Conservation (phyloP, 2,329 filamentous ascomycete genomes). For the Cercospora sp. region DNA sequence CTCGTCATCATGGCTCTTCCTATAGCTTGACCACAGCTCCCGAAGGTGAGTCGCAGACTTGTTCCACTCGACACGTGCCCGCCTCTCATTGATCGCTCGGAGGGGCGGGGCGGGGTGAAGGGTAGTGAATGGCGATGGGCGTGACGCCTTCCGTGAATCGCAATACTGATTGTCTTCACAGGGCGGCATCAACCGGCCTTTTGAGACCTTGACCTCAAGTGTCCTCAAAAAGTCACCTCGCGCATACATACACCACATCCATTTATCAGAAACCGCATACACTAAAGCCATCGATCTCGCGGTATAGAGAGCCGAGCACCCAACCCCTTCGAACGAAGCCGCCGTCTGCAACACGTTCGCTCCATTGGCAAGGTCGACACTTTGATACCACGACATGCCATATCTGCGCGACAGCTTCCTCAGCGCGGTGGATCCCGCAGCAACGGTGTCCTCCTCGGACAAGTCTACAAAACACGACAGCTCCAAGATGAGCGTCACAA, state of each 20-base stretch:
- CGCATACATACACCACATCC: neutral
- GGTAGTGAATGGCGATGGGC: neutral
- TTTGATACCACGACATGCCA: constrained; percentile 10
- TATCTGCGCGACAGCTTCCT: constrained; percentile 11
- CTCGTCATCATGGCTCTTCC: constrained; percentile 22
- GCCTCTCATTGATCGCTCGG: neutral
- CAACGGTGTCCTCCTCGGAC: neutral
- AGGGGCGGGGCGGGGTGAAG: neutral
- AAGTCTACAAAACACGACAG: neutral
- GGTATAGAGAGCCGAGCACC: neutral
- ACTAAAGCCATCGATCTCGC: neutral
- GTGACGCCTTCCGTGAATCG: neutral
- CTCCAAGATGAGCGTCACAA: neutral
- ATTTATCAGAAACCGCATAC: neutral
- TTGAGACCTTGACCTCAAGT: neutral
- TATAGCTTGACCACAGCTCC: constrained; percentile 22
- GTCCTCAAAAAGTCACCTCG: neutral
- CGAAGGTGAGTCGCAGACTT: constrained; percentile 8
- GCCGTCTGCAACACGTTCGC: neutral
- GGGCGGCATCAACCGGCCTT: constrained; percentile 8
- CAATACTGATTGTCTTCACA: neutral
- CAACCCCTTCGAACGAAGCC: neutral
- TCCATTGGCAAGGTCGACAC: too few species aligned
- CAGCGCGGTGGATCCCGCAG: neutral
- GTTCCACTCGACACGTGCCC: constrained; percentile 7